Base-by-base conservation (phyloP, 1,139 yeast species). In the Yamadazyma blattariae region DNA sequence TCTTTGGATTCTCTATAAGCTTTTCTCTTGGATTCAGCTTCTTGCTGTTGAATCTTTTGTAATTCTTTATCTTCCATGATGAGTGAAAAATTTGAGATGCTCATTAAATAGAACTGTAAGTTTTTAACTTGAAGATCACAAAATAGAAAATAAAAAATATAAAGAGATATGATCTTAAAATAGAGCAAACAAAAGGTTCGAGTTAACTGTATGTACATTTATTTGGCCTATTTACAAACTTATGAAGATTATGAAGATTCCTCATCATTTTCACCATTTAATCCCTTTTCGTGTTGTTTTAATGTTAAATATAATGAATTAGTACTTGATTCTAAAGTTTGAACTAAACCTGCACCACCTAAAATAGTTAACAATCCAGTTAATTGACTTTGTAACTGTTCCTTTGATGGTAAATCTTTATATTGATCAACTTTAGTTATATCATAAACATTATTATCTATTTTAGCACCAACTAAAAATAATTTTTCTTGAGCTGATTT, bases 331-430 rank as follows among this genome's bases (percentile, higher is more conserved):
- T 85, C 83, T 58, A 90, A 72, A 19, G 96, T 86, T 60, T 77
- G 77, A 6, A 86, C 95, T 56, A 90, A 72, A 3, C 95, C 95
- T 29, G 89, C 94, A 52, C 97, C 97, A 41, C 96, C 87, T 44
- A 86, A 72, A 38, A 84, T 65, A 12, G 90, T 82, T 56, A 90
- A 77, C 41, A 88, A 71, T n/a, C 96, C 96, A 17, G 86, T 82
- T 49, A 92, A 74, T 67, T 89, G 88, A 14, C 85, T 78, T 44
- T 87, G 92, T 48, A 90, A 67, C 48, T 81, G 80, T 31, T 76
- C 79, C 55, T 82, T 69, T 5, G 80, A 63, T 28, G 96, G 95
- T 52, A 90, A 72, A 25, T 74, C 76, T 64, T 87, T 85, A 66
- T 87, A 86, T 40, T 65, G 50, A 37, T 77, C 67, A 36, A 92